Conservation (phyloP, 805 yeast species). For the Lipomyces sp. region DNA sequence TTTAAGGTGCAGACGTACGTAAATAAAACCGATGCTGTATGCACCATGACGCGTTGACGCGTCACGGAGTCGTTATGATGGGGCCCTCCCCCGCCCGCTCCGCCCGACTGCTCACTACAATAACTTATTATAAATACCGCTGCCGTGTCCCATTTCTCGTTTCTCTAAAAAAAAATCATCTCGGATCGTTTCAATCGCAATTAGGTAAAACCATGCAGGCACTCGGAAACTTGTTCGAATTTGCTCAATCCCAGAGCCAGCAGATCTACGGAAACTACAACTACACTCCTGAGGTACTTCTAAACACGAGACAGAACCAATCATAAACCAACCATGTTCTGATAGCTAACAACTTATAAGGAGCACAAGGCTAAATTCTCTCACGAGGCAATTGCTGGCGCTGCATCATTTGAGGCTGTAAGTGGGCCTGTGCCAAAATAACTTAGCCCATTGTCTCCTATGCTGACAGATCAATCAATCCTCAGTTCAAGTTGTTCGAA, state of each 20-base stretch:
- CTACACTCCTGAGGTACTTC: conserved; percentile 24
- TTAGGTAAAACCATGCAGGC: conserved; percentile 9
- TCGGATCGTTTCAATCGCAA: background rate
- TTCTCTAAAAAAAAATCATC: background rate
- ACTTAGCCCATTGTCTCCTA: background rate
- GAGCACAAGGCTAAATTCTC: conserved; percentile 42
- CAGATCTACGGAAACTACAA: conserved; percentile 19
- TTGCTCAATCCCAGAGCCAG: conserved; percentile 22
- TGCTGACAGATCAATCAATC: conserved; percentile 15
- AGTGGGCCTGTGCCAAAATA: background rate
- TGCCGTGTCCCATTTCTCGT: background rate
- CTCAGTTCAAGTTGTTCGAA: conserved; percentile 40
- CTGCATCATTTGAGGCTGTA: conserved; percentile 42
- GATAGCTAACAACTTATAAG: background rate
- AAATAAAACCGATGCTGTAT: too few relatives aligned
- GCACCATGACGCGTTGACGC: background rate
- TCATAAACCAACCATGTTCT: background rate
- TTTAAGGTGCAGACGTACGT: too few relatives aligned
- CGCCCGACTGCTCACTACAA: too few relatives aligned
- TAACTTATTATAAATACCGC: background rate
- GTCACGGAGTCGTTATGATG: background rate
- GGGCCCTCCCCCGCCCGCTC: too few relatives aligned
- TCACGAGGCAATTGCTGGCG: conserved; percentile 44
- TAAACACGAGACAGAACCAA: background rate
- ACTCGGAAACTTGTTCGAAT: conserved; percentile 21